phyloP scores from a whole-genome alignment of 2,329 filamentous ascomycete genomes.

The Stagonosporopsis chrysanthemi region DNA sequence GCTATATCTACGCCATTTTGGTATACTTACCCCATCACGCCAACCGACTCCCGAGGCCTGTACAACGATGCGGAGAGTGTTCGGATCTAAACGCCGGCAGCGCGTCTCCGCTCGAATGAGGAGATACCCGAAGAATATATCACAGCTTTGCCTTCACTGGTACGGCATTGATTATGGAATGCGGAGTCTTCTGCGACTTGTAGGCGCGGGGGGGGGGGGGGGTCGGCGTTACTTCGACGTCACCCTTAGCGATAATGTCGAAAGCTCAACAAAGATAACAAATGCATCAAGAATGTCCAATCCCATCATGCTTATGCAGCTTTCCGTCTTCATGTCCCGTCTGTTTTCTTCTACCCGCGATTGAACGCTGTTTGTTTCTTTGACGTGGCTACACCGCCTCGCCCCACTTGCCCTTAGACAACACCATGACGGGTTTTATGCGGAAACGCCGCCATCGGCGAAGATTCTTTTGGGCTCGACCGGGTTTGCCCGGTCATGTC shows the following conservation, averaged over 20 bases:
- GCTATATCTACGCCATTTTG: conserved; percentile 4
- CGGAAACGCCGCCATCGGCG: conserved; percentile 12
- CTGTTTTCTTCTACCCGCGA: neutral
- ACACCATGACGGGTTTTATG: conserved; percentile 15
- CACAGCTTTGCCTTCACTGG: neutral
- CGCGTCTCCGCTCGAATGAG: neutral
- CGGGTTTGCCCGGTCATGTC: conserved; percentile 7
- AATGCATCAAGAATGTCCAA: neutral
- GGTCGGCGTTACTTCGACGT: conserved; percentile 8
- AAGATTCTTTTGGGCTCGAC: conserved; percentile 10
- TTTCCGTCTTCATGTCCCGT: neutral
- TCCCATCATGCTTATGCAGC: neutral
- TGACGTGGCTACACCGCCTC: conserved; percentile 17
- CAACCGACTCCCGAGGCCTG: conserved; percentile 1
- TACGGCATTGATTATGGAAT: neutral
- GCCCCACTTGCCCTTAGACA: conserved; percentile 17
- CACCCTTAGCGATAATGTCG: neutral
- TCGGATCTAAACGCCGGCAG: conserved; percentile 1
- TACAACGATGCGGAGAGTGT: neutral
- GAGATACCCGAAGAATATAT: neutral
- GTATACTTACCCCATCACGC: neutral
- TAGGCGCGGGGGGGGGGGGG: neutral
- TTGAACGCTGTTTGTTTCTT: conserved; percentile 1
- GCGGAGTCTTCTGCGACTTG: neutral
- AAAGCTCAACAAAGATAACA: conserved; percentile 6